Base-by-base conservation (phyloP, 345 rosid species). In the Populus deltoides region DNA sequence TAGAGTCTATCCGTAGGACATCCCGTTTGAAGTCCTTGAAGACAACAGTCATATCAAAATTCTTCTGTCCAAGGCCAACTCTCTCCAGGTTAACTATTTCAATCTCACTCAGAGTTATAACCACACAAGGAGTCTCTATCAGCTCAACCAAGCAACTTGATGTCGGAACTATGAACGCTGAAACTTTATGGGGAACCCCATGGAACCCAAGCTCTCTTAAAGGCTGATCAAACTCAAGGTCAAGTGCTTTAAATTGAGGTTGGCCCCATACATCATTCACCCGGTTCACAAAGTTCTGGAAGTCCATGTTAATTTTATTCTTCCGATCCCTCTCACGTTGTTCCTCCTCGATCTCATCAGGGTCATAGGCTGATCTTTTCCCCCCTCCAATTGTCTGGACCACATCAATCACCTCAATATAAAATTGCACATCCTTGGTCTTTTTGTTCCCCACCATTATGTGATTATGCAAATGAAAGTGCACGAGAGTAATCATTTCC, bases 201-300 rank as follows among this genome's bases (percentile, higher is more conserved):
- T 86, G 91, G 89, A 96, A 96, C 65, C 99, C 99, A 31, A 93
- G 94, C 83, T 93, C 97, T 81, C 97, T 89, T 75, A 90, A 73
- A 49, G 98, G 98, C 80, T 93, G 99, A 85, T 96, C 99, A 85
- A 96, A 96, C 86, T 96, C 98, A 27, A 96, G 97, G 83, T 93
- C 99, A 71, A 92, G 83, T 41, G 83, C 88, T 51, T 78, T 88
- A 78, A 93, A 91, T 78, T 93, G 97, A 8, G 96, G 92, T 75
- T 92, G 98, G 36, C 90, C 87, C 98, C 99, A 95, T 47, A 92
- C 79, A 73, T 91, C 99, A 62, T 92, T 96, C 39, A 91, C 93
- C 76, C 94, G 85, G 80, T 86, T 93, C 72, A 90, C 98, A 82
- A 93, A 96, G 86, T 79, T 89, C 78, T 89, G 90, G 68, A 92